A percentile compares a stretch with the other conserved stretches of the same genome.
Conservation (phyloP, 2,329 filamentous ascomycete species). For the Ustulina deusta region DNA sequence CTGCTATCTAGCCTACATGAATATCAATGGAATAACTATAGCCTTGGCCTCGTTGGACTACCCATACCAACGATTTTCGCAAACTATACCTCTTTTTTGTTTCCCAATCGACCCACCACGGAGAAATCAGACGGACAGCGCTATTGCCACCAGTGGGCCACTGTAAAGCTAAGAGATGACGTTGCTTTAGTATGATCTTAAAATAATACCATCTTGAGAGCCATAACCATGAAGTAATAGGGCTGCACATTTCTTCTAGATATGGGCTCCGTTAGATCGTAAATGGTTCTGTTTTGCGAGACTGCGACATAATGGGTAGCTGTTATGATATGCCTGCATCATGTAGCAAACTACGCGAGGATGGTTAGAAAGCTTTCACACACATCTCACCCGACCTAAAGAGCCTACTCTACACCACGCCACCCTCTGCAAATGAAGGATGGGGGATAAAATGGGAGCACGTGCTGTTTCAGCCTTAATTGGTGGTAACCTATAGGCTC, state of each 20-base stretch:
- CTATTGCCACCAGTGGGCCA: conserved; percentile 10
- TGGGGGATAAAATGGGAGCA: background rate
- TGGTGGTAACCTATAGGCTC: background rate
- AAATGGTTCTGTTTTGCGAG: conserved; percentile 11
- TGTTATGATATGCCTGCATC: background rate
- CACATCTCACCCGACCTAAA: background rate
- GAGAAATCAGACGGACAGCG: conserved; percentile 17
- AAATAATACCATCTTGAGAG: background rate
- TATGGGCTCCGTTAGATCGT: background rate
- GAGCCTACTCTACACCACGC: background rate
- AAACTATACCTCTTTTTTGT: conserved; percentile 25
- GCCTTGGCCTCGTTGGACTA: background rate
- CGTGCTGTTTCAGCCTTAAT: conserved; percentile 10
- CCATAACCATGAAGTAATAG: conserved; percentile 14
- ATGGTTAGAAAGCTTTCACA: background rate
- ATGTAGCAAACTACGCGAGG: background rate
- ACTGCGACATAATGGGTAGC: background rate
- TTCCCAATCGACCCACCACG: conserved; percentile 12
- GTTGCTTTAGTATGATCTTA: conserved; percentile 6
- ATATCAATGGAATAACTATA: conserved; percentile 16
- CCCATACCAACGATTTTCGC: conserved; percentile 24
- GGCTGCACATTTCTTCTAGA: conserved; percentile 12
- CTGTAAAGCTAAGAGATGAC: conserved; percentile 17
- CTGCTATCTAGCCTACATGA: conserved; percentile 1
- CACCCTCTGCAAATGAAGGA: background rate